Evolutionary conservation across 2,329 filamentous ascomycete species (phyloP).

Genomic region (Colletotrichum theobromicola): DNA sequence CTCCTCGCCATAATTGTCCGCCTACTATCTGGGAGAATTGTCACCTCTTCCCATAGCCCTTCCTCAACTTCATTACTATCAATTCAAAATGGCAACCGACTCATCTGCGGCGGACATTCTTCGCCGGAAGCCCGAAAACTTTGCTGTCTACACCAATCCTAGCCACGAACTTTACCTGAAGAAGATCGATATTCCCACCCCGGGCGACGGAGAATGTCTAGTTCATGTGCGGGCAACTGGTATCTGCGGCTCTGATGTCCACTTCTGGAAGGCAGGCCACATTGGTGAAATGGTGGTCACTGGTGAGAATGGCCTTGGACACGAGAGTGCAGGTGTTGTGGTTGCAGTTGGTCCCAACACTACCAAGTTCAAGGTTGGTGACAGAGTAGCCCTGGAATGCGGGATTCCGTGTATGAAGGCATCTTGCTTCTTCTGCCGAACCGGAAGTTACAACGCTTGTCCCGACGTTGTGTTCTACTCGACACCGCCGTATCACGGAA

Average conservation of each 20-base stretch:
- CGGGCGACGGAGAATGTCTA: constrained; percentile 40
- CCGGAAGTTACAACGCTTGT: constrained; percentile 45
- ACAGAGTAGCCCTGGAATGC: constrained; percentile 23
- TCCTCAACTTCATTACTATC: neutral
- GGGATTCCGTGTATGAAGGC: constrained; percentile 35
- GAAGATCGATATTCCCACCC: constrained; percentile 50
- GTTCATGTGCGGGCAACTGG: constrained; percentile 72
- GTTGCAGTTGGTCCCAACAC: neutral
- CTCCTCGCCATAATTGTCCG: neutral
- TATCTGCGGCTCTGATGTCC: constrained; percentile 61
- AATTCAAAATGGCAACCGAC: neutral
- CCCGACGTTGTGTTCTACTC: constrained; percentile 43
- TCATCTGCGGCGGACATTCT: neutral
- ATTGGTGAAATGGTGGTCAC: constrained; percentile 36
- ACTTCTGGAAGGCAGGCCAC: constrained; percentile 43
- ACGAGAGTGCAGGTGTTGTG: constrained; percentile 12
- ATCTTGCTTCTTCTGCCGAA: constrained; percentile 37
- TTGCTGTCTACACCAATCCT: constrained; percentile 74
- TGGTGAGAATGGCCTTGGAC: constrained; percentile 12
- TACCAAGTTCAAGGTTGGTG: constrained; percentile 1
- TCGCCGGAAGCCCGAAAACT: constrained; percentile 48
- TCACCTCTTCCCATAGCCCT: neutral
- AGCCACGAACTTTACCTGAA: constrained; percentile 71
- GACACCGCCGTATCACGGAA: constrained; percentile 42
- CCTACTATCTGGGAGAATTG: neutral